Conservation (phyloP, 2,329 filamentous ascomycete species). For the Stachybotrys chartarum region DNA sequence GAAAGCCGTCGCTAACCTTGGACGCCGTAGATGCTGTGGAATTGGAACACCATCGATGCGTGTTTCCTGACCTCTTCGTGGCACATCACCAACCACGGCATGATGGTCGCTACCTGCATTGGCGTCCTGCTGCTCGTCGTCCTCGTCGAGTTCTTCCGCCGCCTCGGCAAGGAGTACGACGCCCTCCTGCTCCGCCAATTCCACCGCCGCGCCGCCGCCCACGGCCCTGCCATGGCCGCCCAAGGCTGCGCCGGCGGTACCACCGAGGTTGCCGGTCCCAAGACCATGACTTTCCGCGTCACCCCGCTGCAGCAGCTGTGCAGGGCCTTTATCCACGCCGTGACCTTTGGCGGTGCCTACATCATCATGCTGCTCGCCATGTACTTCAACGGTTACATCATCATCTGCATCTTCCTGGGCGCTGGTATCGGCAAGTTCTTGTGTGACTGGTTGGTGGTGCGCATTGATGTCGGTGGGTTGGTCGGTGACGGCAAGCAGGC, state of each 20-base stretch:
- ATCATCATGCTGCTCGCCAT: conserved; percentile 65
- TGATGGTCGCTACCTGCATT: conserved; percentile 75
- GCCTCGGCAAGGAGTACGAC: conserved; percentile 66
- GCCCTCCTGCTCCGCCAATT: conserved; percentile 50
- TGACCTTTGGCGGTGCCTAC: conserved; percentile 69
- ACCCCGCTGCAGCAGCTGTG: conserved; percentile 57
- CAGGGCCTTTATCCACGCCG: conserved; percentile 58
- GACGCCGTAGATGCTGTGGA: conserved; percentile 63
- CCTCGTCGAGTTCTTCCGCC: conserved; percentile 63
- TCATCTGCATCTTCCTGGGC: conserved; percentile 65
- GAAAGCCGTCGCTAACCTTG: not conserved
- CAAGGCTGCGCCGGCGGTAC: conserved; percentile 12
- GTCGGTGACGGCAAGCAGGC: conserved; percentile 12
- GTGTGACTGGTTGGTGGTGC: conserved; percentile 44
- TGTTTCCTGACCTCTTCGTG: conserved; percentile 66
- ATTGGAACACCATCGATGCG: conserved; percentile 65
- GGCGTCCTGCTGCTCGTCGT: conserved; percentile 67
- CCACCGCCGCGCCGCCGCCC: conserved; percentile 20
- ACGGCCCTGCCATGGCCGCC: conserved; percentile 12
- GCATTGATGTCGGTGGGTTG: conserved; percentile 25
- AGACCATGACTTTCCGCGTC: conserved; percentile 39
- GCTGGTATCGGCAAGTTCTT: conserved; percentile 45
- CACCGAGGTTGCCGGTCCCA: conserved; percentile 9
- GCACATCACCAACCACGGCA: conserved; percentile 62
- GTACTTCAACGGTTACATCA: conserved; percentile 64